Evolutionary conservation across 2,329 filamentous ascomycete genomes (phyloP), one percentile per base, ranked within the genome.

Genomic region (Metarhizium rileyi): DNA sequence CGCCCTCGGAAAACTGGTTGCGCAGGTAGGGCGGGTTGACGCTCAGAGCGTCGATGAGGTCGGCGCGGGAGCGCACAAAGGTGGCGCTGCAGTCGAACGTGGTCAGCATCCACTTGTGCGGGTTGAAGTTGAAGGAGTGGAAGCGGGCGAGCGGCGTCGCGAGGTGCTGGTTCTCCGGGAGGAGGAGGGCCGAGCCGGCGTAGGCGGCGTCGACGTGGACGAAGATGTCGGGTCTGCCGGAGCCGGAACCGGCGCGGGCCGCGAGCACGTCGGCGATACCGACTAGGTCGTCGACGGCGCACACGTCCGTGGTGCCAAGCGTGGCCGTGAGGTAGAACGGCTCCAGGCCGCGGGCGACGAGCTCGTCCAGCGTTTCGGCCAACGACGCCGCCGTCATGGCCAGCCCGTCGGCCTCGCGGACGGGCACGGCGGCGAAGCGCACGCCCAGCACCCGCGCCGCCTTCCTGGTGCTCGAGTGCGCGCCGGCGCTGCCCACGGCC

Each of bases 81-180:
- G 95, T 76, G 56, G 86, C 86, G 49, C 86, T 89, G 59, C 75
- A 78, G 65, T 97, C 91, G 61, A 96, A 96, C 68, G 95, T 95
- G 50, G 89, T 90, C 18, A 96, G 81, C 44, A 96, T 76, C 91
- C 91, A 96, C 72, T 97, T 97, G 76, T 96, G 90, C 79, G 95
- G 86, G 73, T 96, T 97, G 72, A 91, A 81, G 68, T 95, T 84
- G 76, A 95, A 95, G 55, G 84, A 90, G 71, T 95, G 87, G 63
- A 95, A 90, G 22, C 74, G 69, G 1, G 74, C 70, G 46, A 91
- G 75, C 8, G 80, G 70, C 22, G 71, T 62, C 1, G 83, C 74
- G 46, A 89, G 75, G 56, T 84, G 75, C 50, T 89, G 86, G 67
- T 87, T 86, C 65, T 95, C 88, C 3, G 89, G 85, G 22, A 86